Percentiles rank a stretch among this genome's conserved stretches.
These are phyloP conservation scores for Fraxinus baroniana DNA, from an alignment of 305 asterid genomes.

Conservation along the genomic window DNA sequence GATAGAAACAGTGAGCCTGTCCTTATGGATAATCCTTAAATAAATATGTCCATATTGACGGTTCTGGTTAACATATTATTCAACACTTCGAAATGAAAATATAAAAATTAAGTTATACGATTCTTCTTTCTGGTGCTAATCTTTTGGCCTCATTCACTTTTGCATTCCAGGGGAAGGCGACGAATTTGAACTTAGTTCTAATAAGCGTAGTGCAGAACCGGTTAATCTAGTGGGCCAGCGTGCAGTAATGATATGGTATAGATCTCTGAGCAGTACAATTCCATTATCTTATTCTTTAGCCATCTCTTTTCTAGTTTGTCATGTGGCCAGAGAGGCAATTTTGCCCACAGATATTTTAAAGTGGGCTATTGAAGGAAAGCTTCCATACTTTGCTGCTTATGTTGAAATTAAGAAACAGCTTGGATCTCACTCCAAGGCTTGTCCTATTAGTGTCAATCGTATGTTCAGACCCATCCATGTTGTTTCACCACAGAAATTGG, in stretches of 20 bases:
- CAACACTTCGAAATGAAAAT: neutral
- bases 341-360: conserved; percentile 67
- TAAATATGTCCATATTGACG: neutral
- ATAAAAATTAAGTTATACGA: neutral
- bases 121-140: neutral
- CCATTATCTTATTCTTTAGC: conserved; percentile 64
- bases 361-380: conserved; percentile 78
- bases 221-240: conserved; percentile 59
- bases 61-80: neutral
- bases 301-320: conserved; percentile 70
- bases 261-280: conserved; percentile 44
- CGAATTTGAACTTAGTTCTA: conserved; percentile 32
- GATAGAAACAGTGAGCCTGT: neutral
- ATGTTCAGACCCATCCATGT: conserved; percentile 66
- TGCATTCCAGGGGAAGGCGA: conserved; percentile 46
- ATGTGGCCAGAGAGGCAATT: conserved; percentile 71
- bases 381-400: conserved; percentile 77
- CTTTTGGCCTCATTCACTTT: neutral
- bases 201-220: conserved; percentile 44
- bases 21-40: neutral
- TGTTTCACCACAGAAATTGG: conserved; percentile 64
- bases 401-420: conserved; percentile 60
- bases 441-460: conserved; percentile 50
- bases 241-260: conserved; percentile 61
- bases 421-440: conserved; percentile 53